A percentile compares a stretch with the other conserved stretches of the same genome.
These are phyloP conservation scores for Carpinus viminea DNA, from an alignment of 306 rosid species.

Conservation along the genomic window DNA sequence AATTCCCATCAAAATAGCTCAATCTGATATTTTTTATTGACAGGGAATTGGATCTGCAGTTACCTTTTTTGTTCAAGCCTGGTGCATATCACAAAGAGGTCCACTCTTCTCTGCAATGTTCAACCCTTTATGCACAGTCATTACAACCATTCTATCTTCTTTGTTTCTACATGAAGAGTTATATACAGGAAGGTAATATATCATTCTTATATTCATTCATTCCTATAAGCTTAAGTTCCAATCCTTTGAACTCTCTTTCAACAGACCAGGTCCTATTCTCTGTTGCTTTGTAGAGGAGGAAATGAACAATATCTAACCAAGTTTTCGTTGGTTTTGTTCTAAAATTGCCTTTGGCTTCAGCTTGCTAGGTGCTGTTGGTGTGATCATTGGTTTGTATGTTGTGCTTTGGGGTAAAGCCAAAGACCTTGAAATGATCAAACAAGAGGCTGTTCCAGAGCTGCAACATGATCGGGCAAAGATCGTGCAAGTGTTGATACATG, in stretches of 20 bases:
- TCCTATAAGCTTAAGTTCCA: no score
- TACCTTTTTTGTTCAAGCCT: slow-evolving; percentile 56
- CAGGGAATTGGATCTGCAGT: slow-evolving; percentile 66
- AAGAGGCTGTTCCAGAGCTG: slow-evolving; percentile 24
- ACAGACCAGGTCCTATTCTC: no score
- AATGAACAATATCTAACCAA: background rate
- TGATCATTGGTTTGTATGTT: slow-evolving; percentile 55
- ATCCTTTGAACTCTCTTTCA: no score
- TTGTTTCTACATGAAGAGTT: slow-evolving; percentile 51
- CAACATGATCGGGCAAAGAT: slow-evolving; percentile 14
- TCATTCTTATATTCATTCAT: background rate
- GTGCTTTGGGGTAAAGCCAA: slow-evolving; percentile 78
- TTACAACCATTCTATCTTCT: slow-evolving; percentile 50
- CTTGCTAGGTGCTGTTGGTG: slow-evolving; percentile 59
- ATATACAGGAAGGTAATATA: slow-evolving; percentile 59
- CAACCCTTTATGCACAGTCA: slow-evolving; percentile 66
- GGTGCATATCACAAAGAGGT: slow-evolving; percentile 70
- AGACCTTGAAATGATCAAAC: slow-evolving; percentile 38
- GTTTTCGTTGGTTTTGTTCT: background rate
- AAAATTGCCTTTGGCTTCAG: slow-evolving; percentile 35
- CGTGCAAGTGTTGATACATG: background rate
- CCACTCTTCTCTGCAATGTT: slow-evolving; percentile 70
- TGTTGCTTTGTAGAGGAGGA: no score
- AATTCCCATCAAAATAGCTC: background rate
- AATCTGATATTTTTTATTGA: background rate